These are phyloP conservation scores for Delitschia confertaspora DNA, from an alignment of 495 filamentous ascomycete species.

Conservation along the genomic window DNA sequence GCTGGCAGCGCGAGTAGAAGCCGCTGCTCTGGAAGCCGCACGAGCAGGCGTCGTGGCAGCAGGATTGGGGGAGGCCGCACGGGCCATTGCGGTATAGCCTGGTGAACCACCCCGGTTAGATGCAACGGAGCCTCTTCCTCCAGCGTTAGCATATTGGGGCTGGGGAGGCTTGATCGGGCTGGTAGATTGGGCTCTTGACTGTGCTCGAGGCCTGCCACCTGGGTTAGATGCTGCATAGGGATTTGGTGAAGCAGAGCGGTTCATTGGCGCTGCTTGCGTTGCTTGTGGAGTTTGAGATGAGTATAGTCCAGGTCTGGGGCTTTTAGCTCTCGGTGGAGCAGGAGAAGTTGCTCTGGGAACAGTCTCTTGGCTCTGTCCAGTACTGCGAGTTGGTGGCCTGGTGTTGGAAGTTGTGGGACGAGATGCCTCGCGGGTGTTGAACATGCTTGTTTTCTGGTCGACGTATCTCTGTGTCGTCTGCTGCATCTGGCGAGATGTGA, in stretches of 20 bases:
- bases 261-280: conserved; percentile 3
- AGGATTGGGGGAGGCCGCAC: conserved; percentile 51
- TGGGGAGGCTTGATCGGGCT: conserved; percentile 44
- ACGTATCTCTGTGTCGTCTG: conserved; percentile 81
- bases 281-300: conserved; percentile 16
- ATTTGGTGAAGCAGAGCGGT: conserved; percentile 38
- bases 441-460: conserved; percentile 73
- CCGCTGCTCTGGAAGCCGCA: conserved; percentile 14
- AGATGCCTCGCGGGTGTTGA: conserved; percentile 42
- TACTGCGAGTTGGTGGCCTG: conserved; percentile 13
- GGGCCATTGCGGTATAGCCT: conserved; percentile 37
- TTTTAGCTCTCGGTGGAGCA: conserved; percentile 25
- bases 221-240: conserved; percentile 39
- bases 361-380: conserved; percentile 15
- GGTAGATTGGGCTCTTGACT: conserved; percentile 36
- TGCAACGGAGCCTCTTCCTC: conserved; percentile 49
- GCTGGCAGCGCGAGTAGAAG: too few species aligned
- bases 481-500: conserved; percentile 88
- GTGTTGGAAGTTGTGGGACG: conserved; percentile 26
- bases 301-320: conserved; percentile 43
- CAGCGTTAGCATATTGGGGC: conserved; percentile 32
- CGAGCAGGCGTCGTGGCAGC: conserved; percentile 9
- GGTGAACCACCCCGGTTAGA: conserved; percentile 39
- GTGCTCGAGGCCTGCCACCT: conserved; percentile 1
- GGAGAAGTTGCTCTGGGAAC: conserved; percentile 31